phyloP scores from a whole-genome alignment of 2,329 filamentous ascomycete genomes.

The Endothia cerciana region DNA sequence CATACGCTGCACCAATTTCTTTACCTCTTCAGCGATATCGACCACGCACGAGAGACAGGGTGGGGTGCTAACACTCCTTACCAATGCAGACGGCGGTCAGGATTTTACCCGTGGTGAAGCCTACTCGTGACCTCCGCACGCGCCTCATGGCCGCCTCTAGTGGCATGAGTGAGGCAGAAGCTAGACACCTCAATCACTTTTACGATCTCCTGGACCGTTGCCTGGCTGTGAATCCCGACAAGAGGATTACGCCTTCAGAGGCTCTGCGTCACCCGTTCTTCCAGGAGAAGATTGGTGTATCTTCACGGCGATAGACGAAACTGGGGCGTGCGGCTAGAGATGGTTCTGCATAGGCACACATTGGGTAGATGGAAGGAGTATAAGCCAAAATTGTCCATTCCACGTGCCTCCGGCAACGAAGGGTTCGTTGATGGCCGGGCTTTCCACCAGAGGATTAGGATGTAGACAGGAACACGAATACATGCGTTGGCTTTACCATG shows the following conservation, averaged over 20 bases:
- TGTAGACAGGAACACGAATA: not conserved
- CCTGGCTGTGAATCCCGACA: conserved; percentile 87
- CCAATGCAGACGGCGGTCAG: conserved; percentile 64
- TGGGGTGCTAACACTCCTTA: conserved; percentile 29
- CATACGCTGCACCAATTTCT: conserved; percentile 20
- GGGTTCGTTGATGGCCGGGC: not conserved
- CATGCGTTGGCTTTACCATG: not conserved
- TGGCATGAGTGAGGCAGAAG: conserved; percentile 73
- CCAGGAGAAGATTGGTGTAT: conserved; percentile 44
- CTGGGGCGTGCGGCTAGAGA: not conserved
- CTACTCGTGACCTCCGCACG: conserved; percentile 79
- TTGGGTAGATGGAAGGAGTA: not conserved
- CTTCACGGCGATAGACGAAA: conserved; percentile 22
- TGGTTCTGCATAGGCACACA: not conserved
- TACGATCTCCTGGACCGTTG: conserved; percentile 88
- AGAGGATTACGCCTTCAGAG: conserved; percentile 83
- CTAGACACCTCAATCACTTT: conserved; percentile 80
- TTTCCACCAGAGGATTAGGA: not conserved
- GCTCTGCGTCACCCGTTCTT: conserved; percentile 92
- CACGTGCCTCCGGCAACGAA: not conserved
- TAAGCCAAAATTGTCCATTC: not conserved
- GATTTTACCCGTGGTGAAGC: conserved; percentile 71
- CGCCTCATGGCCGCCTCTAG: conserved; percentile 75
- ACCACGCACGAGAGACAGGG: conserved; percentile 4
- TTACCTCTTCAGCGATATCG: conserved; percentile 10